Base-by-base conservation (phyloP, 1,284 basidiomycete species). In the Rhodotorula glutinis region DNA sequence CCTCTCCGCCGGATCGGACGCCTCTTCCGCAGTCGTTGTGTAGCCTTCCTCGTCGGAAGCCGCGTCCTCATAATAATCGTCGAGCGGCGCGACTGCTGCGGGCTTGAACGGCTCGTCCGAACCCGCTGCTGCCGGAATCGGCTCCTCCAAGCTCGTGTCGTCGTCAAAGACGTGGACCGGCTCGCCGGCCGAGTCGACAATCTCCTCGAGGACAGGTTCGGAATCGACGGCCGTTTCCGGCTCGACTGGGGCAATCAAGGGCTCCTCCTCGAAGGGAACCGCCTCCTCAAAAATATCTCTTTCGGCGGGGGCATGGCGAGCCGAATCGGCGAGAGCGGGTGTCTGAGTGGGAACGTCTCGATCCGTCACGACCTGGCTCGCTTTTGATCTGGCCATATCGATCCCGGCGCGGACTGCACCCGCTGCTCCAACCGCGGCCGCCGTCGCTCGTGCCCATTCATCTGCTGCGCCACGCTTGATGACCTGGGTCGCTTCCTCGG, bases 381-480 rank as follows among this genome's bases (percentile, higher is more conserved):
- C 49, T 14, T 51, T 51, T n/a, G 49, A 27, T 16, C 49, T n/a
- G 16, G 49, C 49, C 49, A 51, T 29, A 25, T 51, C 49, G 49
- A 51, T 51, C 4, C 49, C 49, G 2, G 49, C 49, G 25, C 49
- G 49, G 49, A 23, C 29, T 21, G 43, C 53, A 21, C 43, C 40
- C 7, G 13, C 33, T 4, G 63, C 60, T 16, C 43, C 40, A 7
- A 4, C 27, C 13, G 63, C 60, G 2, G 56, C 66, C 4, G 53
- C 60, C 21, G 63, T 58, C 16, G 61, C 61, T 3, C 58, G 33
- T 19, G 58, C 53, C 11, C 63, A 23, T 46, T 69, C 63, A 16
- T 44, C 47, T n/a, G 40, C 11, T 1, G 57, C 57, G 25, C 53
- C 68, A 13, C 40, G 27, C 40, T 27, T 43, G 21, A 66, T 55